Conservation (phyloP, 305 asterid species). For the Solanum aculeatissimum region DNA sequence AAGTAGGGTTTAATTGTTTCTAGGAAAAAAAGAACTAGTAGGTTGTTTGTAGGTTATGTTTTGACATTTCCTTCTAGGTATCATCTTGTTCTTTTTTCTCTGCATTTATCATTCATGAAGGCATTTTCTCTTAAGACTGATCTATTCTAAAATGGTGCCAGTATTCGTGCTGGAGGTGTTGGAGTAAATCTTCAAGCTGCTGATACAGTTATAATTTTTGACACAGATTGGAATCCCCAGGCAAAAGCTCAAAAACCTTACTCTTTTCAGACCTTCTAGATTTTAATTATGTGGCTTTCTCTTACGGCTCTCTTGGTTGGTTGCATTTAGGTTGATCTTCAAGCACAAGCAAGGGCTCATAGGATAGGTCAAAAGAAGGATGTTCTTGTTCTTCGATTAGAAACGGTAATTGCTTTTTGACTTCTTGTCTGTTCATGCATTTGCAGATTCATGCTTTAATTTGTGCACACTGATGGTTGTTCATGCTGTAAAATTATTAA, state of each 20-base stretch:
- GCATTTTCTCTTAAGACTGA: background rate
- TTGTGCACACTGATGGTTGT: background rate
- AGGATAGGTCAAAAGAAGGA: conserved; percentile 99
- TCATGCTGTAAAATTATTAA: background rate
- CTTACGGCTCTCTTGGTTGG: conserved; percentile 1
- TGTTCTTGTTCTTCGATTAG: conserved; percentile 96
- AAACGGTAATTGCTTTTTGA: conserved; percentile 52
- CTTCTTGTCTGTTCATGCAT: background rate
- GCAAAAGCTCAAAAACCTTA: conserved; percentile 18
- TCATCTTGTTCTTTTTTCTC: background rate
- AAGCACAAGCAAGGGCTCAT: conserved; percentile 99
- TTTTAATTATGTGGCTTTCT: conserved; percentile 1
- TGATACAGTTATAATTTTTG: conserved; percentile 97
- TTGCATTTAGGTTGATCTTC: conserved; percentile 89
- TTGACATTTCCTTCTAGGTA: background rate
- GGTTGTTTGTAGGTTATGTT: background rate
- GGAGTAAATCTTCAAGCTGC: conserved; percentile 99
- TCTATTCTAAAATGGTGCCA: conserved; percentile 18
- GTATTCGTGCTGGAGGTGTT: conserved; percentile 99
- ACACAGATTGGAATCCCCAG: conserved; percentile 99
- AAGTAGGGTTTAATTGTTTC: background rate
- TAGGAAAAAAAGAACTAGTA: background rate
- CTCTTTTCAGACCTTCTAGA: conserved; percentile 3
- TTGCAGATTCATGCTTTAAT: background rate
- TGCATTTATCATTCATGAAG: background rate